Conservation (phyloP, 805 yeast species). For the Kodamaea hsintzibuensis region DNA sequence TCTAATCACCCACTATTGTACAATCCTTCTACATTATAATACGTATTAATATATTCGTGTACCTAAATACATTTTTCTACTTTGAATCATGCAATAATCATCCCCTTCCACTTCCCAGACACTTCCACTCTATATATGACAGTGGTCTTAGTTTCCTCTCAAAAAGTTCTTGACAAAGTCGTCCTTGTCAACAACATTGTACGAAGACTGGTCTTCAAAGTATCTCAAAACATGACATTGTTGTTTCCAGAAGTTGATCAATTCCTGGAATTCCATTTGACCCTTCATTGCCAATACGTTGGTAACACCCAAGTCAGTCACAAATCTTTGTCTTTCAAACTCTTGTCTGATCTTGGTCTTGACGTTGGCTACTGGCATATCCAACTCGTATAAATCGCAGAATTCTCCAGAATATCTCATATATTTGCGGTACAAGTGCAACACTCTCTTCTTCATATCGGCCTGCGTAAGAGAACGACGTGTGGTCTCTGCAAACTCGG, state of each 20-base stretch:
- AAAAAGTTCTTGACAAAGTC: constrained; percentile 73
- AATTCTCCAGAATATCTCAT: constrained; percentile 60
- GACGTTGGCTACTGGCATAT: constrained; percentile 74
- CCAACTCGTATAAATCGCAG: constrained; percentile 67
- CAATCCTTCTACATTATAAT: neutral
- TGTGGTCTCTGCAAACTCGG: constrained; percentile 83
- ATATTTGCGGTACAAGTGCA: constrained; percentile 72
- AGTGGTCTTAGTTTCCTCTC: constrained; percentile 48
- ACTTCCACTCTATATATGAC: neutral
- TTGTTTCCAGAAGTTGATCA: constrained; percentile 89
- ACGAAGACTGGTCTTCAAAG: constrained; percentile 65
- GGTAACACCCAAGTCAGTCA: constrained; percentile 60
- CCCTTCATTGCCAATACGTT: constrained; percentile 79
- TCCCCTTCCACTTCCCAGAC: neutral
- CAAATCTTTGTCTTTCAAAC: constrained; percentile 81
- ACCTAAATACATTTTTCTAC: constrained; percentile 6
- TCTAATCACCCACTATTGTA: no score
- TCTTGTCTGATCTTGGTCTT: constrained; percentile 87
- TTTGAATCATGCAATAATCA: constrained; percentile 8
- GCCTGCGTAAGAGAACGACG: constrained; percentile 59
- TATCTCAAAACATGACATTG: constrained; percentile 80
- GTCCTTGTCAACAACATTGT: constrained; percentile 56
- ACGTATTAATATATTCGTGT: constrained; percentile 4
- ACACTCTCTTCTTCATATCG: constrained; percentile 63
- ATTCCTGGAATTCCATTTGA: constrained; percentile 88